Base-by-base conservation (phyloP, 129 eudicot genomes). In the Centaurea solstitialis region DNA sequence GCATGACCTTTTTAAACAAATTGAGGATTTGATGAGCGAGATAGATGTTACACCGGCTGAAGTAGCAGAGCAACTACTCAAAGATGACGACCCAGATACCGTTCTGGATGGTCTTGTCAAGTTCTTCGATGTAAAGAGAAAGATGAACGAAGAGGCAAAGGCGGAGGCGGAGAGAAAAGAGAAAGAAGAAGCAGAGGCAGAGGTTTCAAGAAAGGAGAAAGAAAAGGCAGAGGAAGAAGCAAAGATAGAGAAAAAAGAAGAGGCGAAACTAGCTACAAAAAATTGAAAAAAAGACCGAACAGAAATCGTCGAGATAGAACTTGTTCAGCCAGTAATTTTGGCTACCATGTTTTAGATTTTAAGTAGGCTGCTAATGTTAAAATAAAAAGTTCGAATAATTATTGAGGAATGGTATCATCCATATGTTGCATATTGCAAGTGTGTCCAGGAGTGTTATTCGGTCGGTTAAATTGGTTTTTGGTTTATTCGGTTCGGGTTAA, bases 61-160 rank as follows among this genome's bases (percentile, higher is more conserved):
- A 74, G 86, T 93, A 11, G 97, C 96, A 0, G 97, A 90, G 82
- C 89, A 93, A 50, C 86, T 93, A 39, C 77, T 93, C 41, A 93
- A 91, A 81, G 26, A 75, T 2, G 92, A 91, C 17, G 91, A 87
- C 2, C 79, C 85, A 4, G 86, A 87, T 66, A 71, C 65, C 17
- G 76, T 90, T 1, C 92, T 93, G 13, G 18, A 41, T 7, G 89
- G 96, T 2, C 73, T 93, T 7, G 37, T 89, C 26, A 73, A 81
- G 22, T 91, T 93, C 62, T 79, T 89, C 37, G 84, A 86, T 64
- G 38, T 24, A 9, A 91, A 87, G 82, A 82, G 47, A 39, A 79
- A 71, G 76, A 86, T 83, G 75, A 78, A 33, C 65, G 86, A 80
- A 40, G 79, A 78, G 65, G 86, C 86, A 9, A 68, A 76, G 74